Conservation (phyloP, 768 basidiomycete genomes). For the Hirschioporus abietinus region DNA sequence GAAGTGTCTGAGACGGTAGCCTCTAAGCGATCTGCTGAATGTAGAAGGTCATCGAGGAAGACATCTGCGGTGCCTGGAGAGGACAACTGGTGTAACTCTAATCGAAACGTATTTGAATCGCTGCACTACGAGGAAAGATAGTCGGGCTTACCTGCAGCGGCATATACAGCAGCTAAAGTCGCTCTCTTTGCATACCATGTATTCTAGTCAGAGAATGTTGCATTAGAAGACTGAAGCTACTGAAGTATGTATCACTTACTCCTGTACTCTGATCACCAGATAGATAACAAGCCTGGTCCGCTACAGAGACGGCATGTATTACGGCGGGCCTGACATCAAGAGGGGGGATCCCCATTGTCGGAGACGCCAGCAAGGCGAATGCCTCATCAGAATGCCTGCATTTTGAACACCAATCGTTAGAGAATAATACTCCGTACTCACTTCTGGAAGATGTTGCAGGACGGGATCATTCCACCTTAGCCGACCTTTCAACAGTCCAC, state of each 20-base stretch:
- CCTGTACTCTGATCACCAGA: slow-evolving; percentile 50
- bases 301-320: slow-evolving; percentile 54
- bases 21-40: slow-evolving; percentile 39
- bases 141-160: slow-evolving; percentile 51
- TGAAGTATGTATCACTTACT: slow-evolving; percentile 32
- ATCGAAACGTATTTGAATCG: neutral
- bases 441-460: slow-evolving; percentile 61
- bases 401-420: neutral
- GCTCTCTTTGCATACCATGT: slow-evolving; percentile 70
- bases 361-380: slow-evolving; percentile 60
- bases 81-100: slow-evolving; percentile 77
- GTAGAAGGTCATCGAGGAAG: slow-evolving; percentile 65
- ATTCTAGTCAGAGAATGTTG: slow-evolving; percentile 34
- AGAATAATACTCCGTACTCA: slow-evolving; percentile 23
- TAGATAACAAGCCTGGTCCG: slow-evolving; percentile 65
- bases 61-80: slow-evolving; percentile 62
- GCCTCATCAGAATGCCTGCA: slow-evolving; percentile 42
- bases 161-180: slow-evolving; percentile 61
- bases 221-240: neutral
- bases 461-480: slow-evolving; percentile 66
- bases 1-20: slow-evolving; percentile 45
- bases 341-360: slow-evolving; percentile 40
- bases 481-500: slow-evolving; percentile 49
- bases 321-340: slow-evolving; percentile 58
- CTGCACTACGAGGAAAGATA: neutral